Base-by-base conservation (phyloP, 441 rosid genomes). In the Omphalea diandra region DNA sequence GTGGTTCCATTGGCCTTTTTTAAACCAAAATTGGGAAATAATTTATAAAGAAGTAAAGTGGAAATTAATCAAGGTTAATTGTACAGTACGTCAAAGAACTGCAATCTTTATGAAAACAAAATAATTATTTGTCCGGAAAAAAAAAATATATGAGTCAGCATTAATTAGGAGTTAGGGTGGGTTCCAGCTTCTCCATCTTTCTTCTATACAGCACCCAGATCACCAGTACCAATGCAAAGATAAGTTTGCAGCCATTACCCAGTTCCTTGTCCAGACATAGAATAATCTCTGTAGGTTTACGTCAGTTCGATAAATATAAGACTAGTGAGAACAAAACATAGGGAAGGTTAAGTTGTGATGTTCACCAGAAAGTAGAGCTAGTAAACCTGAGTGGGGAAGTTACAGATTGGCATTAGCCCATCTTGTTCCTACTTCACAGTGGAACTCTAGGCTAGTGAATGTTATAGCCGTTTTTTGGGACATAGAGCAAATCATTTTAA, bases 171-270 rank as follows among this genome's bases (percentile, higher is more conserved):
- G 8, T 33, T 33, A 65, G 7, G 53, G 18, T 63, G 47, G 47
- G 36, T 26, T 43, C 36, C 54, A 63, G 67, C 38, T 63, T 9
- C 44, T 7, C 38, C 67, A 38, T 58, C 24, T 58, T 33, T 17
- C 26, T 35, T 58, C 26, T 6, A 46, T 46, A n/a, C 54, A n/a
- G 12, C 54, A 49, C 32, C 0, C 15, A 26, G 17, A 54, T 26
- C 27, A 50, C 29, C 22, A 10, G 3, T 59, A 41, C 24, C 26
- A 59, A 61, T n/a, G 49, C 12, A 20, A 20, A 12, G 58, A 54
- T 54, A 7, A 26, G 35, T 54, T 54, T 33, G 58, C 58, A 11
- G 33, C 18, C 17, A 26, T 7, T 27, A 54, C 58, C 18, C 58
- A 54, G 32, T 54, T 32, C 33, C 20, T 58, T 58, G 24, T n/a